Conservation (phyloP, 176 grass and related monocot species). For the Rhynchospora breviuscula region DNA sequence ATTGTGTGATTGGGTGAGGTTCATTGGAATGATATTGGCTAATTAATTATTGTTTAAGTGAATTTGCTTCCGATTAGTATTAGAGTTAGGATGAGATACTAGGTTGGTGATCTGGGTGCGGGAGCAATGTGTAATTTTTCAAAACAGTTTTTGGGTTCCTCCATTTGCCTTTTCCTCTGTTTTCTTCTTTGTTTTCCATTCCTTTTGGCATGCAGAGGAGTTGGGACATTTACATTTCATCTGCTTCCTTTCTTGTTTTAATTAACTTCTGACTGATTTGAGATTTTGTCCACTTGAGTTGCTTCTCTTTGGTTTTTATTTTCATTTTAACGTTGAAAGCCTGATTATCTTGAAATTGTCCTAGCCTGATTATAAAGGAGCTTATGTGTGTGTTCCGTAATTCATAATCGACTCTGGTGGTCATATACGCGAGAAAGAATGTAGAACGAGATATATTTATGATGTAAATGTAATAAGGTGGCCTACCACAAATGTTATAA, state of each 20-base stretch:
- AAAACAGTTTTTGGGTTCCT: conserved; percentile 9
- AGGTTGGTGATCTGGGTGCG: conserved; percentile 9
- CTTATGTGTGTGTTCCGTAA: background rate
- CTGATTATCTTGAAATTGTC: background rate
- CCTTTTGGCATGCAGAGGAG: conserved; percentile 14
- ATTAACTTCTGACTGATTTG: background rate
- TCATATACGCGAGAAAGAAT: too few species aligned
- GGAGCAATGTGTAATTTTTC: conserved; percentile 27
- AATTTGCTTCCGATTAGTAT: conserved; percentile 18
- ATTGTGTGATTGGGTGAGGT: conserved; percentile 22
- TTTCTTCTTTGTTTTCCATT: background rate
- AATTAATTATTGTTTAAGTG: conserved; percentile 30
- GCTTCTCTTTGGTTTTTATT: background rate
- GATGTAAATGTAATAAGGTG: too few species aligned
- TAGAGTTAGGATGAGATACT: background rate
- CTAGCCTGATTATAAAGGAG: background rate
- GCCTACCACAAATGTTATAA: too few species aligned
- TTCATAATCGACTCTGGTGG: too few species aligned
- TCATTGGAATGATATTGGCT: background rate
- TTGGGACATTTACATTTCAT: conserved; percentile 1
- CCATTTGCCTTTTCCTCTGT: background rate
- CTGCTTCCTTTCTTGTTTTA: conserved; percentile 6
- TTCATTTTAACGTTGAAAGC: background rate
- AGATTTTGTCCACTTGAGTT: background rate
- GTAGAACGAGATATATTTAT: too few species aligned